Evolutionary conservation across 1,284 basidiomycete species (phyloP).

Genomic region (Abortiporus biennis): DNA sequence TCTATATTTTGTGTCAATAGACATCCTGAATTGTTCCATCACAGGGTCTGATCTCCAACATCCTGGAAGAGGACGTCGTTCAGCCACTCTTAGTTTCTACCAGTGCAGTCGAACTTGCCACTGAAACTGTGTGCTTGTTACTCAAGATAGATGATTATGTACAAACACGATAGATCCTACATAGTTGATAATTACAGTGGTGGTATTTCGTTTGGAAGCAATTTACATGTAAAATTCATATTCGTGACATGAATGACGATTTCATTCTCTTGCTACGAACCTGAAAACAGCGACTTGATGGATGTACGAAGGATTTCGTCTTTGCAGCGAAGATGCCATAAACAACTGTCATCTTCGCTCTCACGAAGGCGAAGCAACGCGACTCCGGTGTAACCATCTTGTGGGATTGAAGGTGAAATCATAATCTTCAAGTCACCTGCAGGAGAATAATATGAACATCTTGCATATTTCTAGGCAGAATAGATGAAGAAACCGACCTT

Average conservation of each 20-base stretch:
- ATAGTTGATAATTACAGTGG: conserved; percentile 4
- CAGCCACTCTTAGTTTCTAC: conserved; percentile 96
- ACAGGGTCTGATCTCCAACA: conserved; percentile 93
- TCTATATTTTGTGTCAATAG: neutral
- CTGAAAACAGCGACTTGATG: conserved; percentile 17
- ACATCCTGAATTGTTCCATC: neutral
- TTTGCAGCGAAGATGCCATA: conserved; percentile 63
- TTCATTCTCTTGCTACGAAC: neutral
- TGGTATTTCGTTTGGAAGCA: neutral
- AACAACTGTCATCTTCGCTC: conserved; percentile 62
- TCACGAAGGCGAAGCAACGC: conserved; percentile 52
- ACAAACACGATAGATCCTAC: conserved; percentile 52
- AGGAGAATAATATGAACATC: neutral
- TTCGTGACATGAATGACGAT: neutral
- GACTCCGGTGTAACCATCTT: conserved; percentile 9
- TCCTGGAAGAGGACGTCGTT: conserved; percentile 94
- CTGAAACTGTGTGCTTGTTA: conserved; percentile 96
- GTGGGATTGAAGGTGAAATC: conserved; percentile 22
- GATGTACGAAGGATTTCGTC: conserved; percentile 26
- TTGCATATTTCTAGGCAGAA: neutral
- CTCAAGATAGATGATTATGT: conserved; percentile 98
- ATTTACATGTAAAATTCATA: conserved; percentile 1
- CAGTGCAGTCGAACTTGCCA: conserved; percentile 91
- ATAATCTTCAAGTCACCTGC: conserved; percentile 62
- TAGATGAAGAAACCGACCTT: conserved; percentile 33